Conservation (phyloP, 768 basidiomycete genomes). For the Termitomyces sp. region DNA sequence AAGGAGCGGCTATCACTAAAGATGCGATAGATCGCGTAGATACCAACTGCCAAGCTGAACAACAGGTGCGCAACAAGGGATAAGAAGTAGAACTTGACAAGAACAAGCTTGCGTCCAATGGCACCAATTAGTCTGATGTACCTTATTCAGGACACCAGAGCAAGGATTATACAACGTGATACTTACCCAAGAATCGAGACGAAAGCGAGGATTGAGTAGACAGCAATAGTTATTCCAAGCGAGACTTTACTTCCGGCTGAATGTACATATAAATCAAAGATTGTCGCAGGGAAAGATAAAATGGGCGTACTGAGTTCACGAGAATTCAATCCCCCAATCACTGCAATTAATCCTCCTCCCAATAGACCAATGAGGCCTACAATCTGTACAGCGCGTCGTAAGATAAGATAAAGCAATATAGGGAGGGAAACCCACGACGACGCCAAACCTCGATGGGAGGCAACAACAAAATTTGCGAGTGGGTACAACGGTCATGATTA, state of each 20-base stretch:
- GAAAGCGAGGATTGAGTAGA: conserved; percentile 35
- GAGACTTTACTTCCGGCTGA: conserved; percentile 33
- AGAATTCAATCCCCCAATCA: conserved; percentile 20
- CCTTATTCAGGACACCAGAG: background rate
- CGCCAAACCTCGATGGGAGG: conserved; percentile 43
- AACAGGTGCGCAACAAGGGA: conserved; percentile 36
- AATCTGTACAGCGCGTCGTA: conserved; percentile 20
- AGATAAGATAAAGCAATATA: background rate
- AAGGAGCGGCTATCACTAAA: conserved; percentile 36
- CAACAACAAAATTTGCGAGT: conserved; percentile 46
- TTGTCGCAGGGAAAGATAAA: background rate
- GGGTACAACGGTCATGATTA: conserved; percentile 28
- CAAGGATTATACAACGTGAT: background rate
- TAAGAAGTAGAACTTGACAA: conserved; percentile 37
- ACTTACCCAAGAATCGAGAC: conserved; percentile 41
- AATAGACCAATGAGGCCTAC: conserved; percentile 39
- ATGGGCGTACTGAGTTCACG: conserved; percentile 6
- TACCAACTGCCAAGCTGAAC: conserved; percentile 38
- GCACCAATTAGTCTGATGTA: conserved; percentile 36
- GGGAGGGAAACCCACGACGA: conserved; percentile 28
- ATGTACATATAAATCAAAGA: background rate
- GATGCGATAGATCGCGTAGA: conserved; percentile 36
- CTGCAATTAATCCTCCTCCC: conserved; percentile 34
- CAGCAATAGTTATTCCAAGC: conserved; percentile 33
- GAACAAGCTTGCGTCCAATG: conserved; percentile 29